A percentile compares a stretch with the other conserved stretches of the same genome.
phyloP scores from a whole-genome alignment of 352 stramenopile species.

The Globisporangium canariense region DNA sequence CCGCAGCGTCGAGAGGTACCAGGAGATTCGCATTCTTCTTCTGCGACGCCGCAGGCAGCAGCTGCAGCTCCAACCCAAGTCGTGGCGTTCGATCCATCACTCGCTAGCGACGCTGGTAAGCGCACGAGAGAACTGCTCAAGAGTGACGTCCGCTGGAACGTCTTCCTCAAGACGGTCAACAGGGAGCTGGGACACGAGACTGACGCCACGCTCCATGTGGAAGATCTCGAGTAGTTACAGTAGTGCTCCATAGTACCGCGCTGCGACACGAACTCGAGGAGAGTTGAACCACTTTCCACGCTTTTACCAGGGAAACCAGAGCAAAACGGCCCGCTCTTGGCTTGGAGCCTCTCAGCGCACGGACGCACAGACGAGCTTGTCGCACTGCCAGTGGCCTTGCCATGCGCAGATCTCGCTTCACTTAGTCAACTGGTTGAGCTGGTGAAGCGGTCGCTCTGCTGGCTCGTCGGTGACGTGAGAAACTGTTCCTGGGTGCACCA shows the following conservation, averaged over 20 bases:
- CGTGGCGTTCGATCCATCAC: constrained; percentile 8
- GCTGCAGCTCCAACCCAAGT: constrained; percentile 12
- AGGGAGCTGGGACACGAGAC: constrained; percentile 14
- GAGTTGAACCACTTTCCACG: neutral
- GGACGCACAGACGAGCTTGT: too few relatives aligned
- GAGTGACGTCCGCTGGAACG: constrained; percentile 28
- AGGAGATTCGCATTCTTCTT: neutral
- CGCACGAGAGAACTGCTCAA: constrained; percentile 24
- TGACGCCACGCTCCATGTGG: constrained; percentile 16
- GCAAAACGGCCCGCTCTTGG: neutral
- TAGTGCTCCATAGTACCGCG: neutral
- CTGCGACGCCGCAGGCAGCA: neutral
- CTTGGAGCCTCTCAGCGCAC: neutral
- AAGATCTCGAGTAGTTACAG: constrained; percentile 26
- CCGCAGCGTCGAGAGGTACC: constrained; percentile 5
- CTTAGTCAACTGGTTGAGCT: too few relatives aligned
- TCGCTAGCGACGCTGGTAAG: neutral
- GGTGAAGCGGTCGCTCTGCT: too few relatives aligned
- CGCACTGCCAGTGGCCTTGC: too few relatives aligned
- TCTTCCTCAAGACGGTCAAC: constrained; percentile 19
- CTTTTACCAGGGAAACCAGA: neutral
- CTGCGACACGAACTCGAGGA: constrained; percentile 3
- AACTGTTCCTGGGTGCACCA: too few relatives aligned
- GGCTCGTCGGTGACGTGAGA: too few relatives aligned
- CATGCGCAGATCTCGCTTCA: too few relatives aligned